Percentiles rank a stretch among this genome's conserved stretches.
Conservation (phyloP, 2,329 filamentous ascomycete species). For the Cladosporium sp. region DNA sequence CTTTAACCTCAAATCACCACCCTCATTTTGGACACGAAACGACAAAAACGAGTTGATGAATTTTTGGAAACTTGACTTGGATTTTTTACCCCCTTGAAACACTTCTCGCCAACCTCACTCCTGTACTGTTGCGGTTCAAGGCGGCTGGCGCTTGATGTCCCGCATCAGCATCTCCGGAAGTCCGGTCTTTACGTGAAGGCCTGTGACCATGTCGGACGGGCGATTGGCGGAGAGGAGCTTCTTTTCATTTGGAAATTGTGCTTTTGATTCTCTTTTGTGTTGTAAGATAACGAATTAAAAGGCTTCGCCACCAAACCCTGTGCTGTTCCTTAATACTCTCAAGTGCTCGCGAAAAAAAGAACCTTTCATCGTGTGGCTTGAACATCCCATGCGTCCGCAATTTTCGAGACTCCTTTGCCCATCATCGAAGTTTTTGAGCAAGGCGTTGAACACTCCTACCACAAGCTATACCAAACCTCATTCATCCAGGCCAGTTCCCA, state of each 20-base stretch:
- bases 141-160: no score
- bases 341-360: background rate
- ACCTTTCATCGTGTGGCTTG: background rate
- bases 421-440: no score
- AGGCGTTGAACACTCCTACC: background rate
- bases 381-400: no score
- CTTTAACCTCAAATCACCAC: background rate
- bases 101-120: no score
- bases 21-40: background rate
- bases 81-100: no score
- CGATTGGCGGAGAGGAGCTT: no score
- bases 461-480: background rate
- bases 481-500: background rate
- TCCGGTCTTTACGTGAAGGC: no score
- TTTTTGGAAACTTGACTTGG: no score
- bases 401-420: no score
- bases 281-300: constrained; percentile 12
- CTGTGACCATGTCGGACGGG: no score
- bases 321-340: background rate
- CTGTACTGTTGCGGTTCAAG: no score
- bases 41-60: background rate
- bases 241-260: background rate
- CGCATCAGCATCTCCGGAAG: no score
- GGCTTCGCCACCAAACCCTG: constrained; percentile 7
- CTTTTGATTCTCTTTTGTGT: background rate